phyloP scores from a whole-genome alignment of 306 rosid genomes.

The Crotalaria pallida region DNA sequence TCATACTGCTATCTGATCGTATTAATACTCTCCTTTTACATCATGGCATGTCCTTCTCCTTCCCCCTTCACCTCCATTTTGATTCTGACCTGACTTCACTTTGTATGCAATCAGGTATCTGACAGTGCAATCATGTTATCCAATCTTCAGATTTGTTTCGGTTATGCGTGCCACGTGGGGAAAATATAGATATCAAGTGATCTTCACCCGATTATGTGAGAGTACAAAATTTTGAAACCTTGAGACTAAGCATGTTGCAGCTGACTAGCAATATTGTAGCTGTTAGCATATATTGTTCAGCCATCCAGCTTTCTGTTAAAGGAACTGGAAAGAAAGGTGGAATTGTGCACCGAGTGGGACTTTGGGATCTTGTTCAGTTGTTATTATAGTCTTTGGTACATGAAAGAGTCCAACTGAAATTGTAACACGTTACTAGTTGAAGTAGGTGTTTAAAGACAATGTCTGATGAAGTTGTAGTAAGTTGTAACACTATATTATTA shows the following conservation, averaged over 20 bases:
- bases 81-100: not conserved
- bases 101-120: slow-evolving; percentile 1
- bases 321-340: not conserved
- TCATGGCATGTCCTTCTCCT: not conserved
- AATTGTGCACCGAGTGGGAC: not conserved
- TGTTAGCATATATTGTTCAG: not conserved
- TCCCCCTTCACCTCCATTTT: not conserved
- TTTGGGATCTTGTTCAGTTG: slow-evolving; percentile 1
- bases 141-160: not conserved
- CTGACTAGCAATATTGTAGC: not conserved
- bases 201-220: not conserved
- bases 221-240: not conserved
- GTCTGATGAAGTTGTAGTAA: too few relatives aligned
- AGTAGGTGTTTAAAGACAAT: slow-evolving; percentile 4
- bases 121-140: not conserved
- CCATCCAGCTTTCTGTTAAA: not conserved
- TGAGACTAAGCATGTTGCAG: not conserved
- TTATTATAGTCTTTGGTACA: not conserved
- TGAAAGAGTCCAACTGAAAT: not conserved
- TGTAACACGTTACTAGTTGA: not conserved
- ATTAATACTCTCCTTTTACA: not conserved
- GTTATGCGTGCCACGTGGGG: not conserved
- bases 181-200: not conserved
- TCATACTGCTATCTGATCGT: too few relatives aligned
- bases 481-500: not conserved